Evolutionary conservation across 148 eudicot species (phyloP), one percentile per base, ranked within the genome.

Genomic region (Beta vulgaris): DNA sequence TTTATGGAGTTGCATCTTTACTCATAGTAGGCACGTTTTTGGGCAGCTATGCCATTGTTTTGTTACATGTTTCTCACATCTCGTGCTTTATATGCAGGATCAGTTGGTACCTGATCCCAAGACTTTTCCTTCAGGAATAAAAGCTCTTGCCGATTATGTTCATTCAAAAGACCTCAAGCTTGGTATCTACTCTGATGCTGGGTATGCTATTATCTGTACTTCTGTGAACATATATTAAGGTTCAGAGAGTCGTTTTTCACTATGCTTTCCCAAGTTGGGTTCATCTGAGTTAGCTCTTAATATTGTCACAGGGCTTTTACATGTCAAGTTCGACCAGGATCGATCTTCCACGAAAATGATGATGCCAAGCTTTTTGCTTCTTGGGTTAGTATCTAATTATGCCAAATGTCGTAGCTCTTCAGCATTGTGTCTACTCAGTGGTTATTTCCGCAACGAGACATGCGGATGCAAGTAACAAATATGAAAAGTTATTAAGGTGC

Each of bases 151-250:
- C 59, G 98, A 95, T 76, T 92, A 95, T 85, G 88, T 95, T 54
- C 98, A 95, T 80, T 84, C 69, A 21, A 92, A 95, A 85, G 96
- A 89, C 44, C 96, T 95, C 74, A 95, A 95, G 84, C 91, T 95
- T 73, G 98, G 98, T 66, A 90, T 95, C 73, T 95, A 95, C 78
- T 95, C 98, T 72, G 97, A 92, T 89, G 98, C 98, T 79, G 98
- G 98, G 98, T 95, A 95, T 48, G 92, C 36, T 74, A 37, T 63
- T 76, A 28, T 63, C 66, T 21, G 39, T 29, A 40, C 65, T 31
- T 46, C 55, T 8, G 40, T 75, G 61, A 34, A 65, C 54, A 9
- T 72, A 34, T 48, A 23, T 18, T 66, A 42, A 51, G 19, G 49
- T 46, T 74, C 53, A 34, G 46, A 64, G 7, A 21, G 68, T 42